Evolutionary conservation across 2,329 filamentous ascomycete species (phyloP).

Genomic region (Aspergillus calidoustus): DNA sequence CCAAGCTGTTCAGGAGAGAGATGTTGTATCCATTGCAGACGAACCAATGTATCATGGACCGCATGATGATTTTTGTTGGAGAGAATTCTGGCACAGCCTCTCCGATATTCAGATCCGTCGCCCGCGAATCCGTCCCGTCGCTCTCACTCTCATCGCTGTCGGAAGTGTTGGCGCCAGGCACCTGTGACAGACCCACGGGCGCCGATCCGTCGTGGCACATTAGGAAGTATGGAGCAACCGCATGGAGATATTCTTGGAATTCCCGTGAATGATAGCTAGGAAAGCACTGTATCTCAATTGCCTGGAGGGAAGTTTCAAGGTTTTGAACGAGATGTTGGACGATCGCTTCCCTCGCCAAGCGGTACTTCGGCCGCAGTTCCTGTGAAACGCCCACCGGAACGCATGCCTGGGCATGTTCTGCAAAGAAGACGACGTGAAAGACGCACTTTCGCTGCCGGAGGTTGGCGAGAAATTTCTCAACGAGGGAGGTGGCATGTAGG

Average conservation of each 20-base stretch:
- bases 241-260: slow-evolving; percentile 61
- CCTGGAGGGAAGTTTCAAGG: slow-evolving; percentile 42
- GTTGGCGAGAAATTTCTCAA: slow-evolving; percentile 68
- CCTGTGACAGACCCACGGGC: neutral
- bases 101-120: too few relatives aligned
- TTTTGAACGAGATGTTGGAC: slow-evolving; percentile 64
- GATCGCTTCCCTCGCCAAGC: slow-evolving; percentile 65
- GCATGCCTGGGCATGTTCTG: slow-evolving; percentile 56
- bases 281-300: slow-evolving; percentile 36
- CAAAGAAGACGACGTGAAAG: slow-evolving; percentile 74
- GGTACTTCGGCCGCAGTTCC: slow-evolving; percentile 56
- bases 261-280: slow-evolving; percentile 38
- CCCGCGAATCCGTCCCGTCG: too few relatives aligned
- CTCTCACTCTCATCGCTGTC: neutral
- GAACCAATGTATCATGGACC: slow-evolving; percentile 60
- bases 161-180: neutral
- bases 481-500: slow-evolving; percentile 70
- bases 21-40: slow-evolving; percentile 63
- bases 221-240: slow-evolving; percentile 66
- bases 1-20: slow-evolving; percentile 66
- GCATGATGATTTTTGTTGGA: slow-evolving; percentile 36
- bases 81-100: neutral
- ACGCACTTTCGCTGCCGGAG: slow-evolving; percentile 68
- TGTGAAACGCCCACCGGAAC: slow-evolving; percentile 51
- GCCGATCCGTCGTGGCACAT: slow-evolving; percentile 67